Conservation (phyloP, 2,329 filamentous ascomycete genomes). For the Plectosphaerella cucumerina region DNA sequence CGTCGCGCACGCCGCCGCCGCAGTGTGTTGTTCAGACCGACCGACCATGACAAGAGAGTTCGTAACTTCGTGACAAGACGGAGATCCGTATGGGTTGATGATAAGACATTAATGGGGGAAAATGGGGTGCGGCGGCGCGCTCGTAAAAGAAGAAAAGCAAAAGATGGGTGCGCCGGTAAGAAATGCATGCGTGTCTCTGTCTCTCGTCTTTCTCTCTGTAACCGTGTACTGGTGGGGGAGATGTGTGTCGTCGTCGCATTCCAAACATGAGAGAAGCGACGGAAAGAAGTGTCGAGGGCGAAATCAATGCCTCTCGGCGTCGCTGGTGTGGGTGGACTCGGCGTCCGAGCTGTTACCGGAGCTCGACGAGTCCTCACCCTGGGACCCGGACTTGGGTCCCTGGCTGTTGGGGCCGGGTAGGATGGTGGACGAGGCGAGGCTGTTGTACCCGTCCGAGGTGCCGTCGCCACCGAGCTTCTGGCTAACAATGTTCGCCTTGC, state of each 20-base stretch:
- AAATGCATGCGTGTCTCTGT: too few species aligned
- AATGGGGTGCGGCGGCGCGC: too few species aligned
- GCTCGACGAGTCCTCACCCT: conserved; percentile 24
- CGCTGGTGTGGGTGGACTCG: conserved; percentile 27
- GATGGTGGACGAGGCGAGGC: conserved; percentile 40
- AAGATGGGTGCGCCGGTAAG: too few species aligned
- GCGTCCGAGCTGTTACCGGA: conserved; percentile 27
- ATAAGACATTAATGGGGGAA: too few species aligned
- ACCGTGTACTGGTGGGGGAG: too few species aligned
- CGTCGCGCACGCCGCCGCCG: neutral
- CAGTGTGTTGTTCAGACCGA: too few species aligned
- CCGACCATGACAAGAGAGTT: neutral
- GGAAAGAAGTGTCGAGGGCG: neutral
- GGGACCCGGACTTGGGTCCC: conserved; percentile 23
- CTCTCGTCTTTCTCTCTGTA: too few species aligned
- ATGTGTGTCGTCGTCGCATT: too few species aligned
- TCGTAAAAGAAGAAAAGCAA: too few species aligned
- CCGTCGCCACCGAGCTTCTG: conserved; percentile 32
- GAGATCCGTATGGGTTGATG: too few species aligned
- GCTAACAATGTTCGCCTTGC: conserved; percentile 44
- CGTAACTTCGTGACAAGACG: neutral
- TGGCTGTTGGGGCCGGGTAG: conserved; percentile 28
- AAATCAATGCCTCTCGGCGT: conserved; percentile 7
- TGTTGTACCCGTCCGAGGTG: conserved; percentile 40
- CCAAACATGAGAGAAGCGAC: too few species aligned